Conservation (phyloP, 768 basidiomycete species). For the Amanita jacksonii region DNA sequence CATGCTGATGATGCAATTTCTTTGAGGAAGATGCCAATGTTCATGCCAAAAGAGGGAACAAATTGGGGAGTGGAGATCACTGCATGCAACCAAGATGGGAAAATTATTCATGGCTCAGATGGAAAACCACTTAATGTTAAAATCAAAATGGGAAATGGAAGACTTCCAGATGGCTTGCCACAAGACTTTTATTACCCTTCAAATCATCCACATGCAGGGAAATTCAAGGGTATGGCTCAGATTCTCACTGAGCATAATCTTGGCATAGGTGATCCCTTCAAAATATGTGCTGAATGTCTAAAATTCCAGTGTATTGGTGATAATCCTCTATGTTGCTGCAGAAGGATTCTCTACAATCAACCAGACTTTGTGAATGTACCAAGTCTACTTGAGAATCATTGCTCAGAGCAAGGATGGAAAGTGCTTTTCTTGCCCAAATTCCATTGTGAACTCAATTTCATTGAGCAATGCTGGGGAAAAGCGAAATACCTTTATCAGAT, state of each 20-base stretch:
- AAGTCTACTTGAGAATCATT: constrained; percentile 3
- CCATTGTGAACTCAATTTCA: constrained; percentile 10
- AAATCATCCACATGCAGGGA: not conserved
- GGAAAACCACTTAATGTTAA: constrained; percentile 15
- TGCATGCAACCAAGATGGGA: constrained; percentile 13
- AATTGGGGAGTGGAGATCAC: constrained; percentile 10
- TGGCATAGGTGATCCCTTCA: not conserved
- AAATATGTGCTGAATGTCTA: not conserved
- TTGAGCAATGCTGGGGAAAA: constrained; percentile 6
- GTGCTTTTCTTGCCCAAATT: constrained; percentile 9
- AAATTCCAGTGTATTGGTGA: not conserved
- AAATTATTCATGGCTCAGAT: constrained; percentile 15
- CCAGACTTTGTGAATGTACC: constrained; percentile 6
- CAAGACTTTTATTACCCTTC: constrained; percentile 1
- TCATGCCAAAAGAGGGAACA: constrained; percentile 28
- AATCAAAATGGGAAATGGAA: constrained; percentile 2
- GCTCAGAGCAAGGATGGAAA: constrained; percentile 3
- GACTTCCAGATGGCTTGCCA: not conserved
- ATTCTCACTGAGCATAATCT: not conserved
- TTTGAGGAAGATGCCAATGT: constrained; percentile 24
- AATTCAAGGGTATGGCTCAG: too few species aligned
- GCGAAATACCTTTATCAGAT: constrained; percentile 2
- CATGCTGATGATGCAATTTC: constrained; percentile 23
- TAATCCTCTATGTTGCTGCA: constrained; percentile 2
- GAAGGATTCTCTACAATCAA: constrained; percentile 6